These are phyloP conservation scores for Xenosphaeropsis pyriputrescens DNA, from an alignment of 2,329 filamentous ascomycete genomes.

Conservation along the genomic window DNA sequence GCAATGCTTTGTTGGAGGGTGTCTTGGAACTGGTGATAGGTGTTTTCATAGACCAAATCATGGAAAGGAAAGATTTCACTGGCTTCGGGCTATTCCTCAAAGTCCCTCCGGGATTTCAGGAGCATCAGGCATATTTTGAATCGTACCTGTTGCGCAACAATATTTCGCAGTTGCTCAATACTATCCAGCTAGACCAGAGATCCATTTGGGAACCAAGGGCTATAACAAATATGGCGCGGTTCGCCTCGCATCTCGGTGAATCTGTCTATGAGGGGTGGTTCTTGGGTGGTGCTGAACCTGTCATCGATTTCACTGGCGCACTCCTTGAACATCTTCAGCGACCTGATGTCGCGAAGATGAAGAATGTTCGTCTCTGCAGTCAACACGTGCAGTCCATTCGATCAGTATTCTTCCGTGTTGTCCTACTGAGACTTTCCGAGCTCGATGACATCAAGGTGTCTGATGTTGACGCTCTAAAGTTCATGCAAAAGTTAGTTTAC, in stretches of 20 bases:
- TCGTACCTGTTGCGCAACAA: slow-evolving; percentile 73
- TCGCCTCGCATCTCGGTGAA: slow-evolving; percentile 70
- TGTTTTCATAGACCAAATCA: slow-evolving; percentile 75
- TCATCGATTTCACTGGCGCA: slow-evolving; percentile 76
- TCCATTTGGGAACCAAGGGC: slow-evolving; percentile 68
- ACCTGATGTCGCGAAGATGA: slow-evolving; percentile 65
- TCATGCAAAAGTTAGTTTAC: slow-evolving; percentile 78
- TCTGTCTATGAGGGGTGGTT: slow-evolving; percentile 96
- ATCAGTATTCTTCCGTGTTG: slow-evolving; percentile 61
- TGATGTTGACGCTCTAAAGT: slow-evolving; percentile 48
- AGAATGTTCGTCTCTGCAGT: slow-evolving; percentile 81
- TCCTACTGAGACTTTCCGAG: slow-evolving; percentile 72
- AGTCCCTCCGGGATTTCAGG: slow-evolving; percentile 81
- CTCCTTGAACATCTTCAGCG: slow-evolving; percentile 80
- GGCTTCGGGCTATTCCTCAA: slow-evolving; percentile 78
- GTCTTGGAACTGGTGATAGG: slow-evolving; percentile 64
- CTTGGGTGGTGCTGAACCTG: slow-evolving; percentile 67
- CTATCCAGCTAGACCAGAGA: slow-evolving; percentile 57
- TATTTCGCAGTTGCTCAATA: slow-evolving; percentile 53
- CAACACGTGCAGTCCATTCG: slow-evolving; percentile 69
- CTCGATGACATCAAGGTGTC: slow-evolving; percentile 51
- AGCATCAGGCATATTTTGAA: slow-evolving; percentile 91
- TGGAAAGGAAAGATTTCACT: slow-evolving; percentile 77
- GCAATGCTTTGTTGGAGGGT: slow-evolving; percentile 59
- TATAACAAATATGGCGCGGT: slow-evolving; percentile 73